Evolutionary conservation across 2,329 filamentous ascomycete species (phyloP).

Genomic region (Phialocephala subalpina): DNA sequence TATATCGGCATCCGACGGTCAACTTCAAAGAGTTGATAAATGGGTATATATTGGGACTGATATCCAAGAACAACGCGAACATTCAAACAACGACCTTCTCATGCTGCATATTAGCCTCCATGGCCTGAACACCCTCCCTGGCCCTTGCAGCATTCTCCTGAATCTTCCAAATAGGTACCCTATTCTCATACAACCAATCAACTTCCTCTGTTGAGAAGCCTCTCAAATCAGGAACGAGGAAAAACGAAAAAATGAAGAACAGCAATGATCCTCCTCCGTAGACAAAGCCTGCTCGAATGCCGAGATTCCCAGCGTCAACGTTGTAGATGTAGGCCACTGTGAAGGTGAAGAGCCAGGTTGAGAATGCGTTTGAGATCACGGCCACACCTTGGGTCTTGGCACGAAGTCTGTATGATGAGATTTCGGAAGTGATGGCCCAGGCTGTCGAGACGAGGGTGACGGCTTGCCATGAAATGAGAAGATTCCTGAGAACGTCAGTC

Average conservation of each 20-base stretch:
- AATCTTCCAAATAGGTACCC: conserved; percentile 17
- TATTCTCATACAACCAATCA: conserved; percentile 45
- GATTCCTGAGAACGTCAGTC: conserved; percentile 25
- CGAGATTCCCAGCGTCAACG: conserved; percentile 47
- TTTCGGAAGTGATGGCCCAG: conserved; percentile 32
- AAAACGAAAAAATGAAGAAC: conserved; percentile 50
- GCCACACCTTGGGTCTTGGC: conserved; percentile 31
- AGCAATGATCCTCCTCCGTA: conserved; percentile 48
- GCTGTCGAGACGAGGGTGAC: conserved; percentile 27
- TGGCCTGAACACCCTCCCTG: conserved; percentile 13
- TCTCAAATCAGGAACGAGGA: conserved; percentile 61
- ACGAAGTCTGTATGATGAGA: conserved; percentile 33
- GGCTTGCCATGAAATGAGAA: conserved; percentile 32
- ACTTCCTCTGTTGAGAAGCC: conserved; percentile 56
- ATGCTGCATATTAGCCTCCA: conserved; percentile 14
- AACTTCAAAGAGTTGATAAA: neutral
- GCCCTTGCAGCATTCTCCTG: conserved; percentile 18
- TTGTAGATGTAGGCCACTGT: conserved; percentile 53
- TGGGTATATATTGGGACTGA: neutral
- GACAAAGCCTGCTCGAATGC: conserved; percentile 51
- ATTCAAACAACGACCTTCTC: conserved; percentile 13
- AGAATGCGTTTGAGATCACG: conserved; percentile 28
- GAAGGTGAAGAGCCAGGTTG: conserved; percentile 43
- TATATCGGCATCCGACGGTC: neutral
- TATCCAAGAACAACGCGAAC: neutral